Percentiles rank a stretch among this genome's conserved stretches.
phyloP scores from a whole-genome alignment of 345 rosid species.

The Hibiscus trionum region DNA sequence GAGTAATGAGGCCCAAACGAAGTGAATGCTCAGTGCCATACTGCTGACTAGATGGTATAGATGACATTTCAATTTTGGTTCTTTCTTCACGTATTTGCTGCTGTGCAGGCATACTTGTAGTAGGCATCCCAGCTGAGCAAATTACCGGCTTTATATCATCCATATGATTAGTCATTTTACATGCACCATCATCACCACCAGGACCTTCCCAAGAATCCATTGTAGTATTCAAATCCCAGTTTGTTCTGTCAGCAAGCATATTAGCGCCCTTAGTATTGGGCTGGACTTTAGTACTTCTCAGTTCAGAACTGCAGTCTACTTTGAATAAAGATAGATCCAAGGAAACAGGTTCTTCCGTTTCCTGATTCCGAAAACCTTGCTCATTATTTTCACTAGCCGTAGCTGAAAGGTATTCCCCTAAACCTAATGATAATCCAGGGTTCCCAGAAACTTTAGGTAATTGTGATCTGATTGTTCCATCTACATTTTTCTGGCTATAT shows the following conservation, averaged over 20 bases:
- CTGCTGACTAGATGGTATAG: background rate
- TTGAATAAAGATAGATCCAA: slow-evolving; percentile 47
- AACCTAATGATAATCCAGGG: slow-evolving; percentile 30
- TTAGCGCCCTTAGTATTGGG: slow-evolving; percentile 17
- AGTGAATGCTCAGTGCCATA: background rate
- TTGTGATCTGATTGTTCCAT: slow-evolving; percentile 20
- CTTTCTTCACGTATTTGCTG: slow-evolving; percentile 16
- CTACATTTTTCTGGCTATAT: slow-evolving; percentile 16
- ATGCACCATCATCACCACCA: slow-evolving; percentile 23
- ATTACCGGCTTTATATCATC: slow-evolving; percentile 25
- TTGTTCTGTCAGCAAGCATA: slow-evolving; percentile 40
- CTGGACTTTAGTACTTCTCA: slow-evolving; percentile 15
- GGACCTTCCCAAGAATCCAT: slow-evolving; percentile 79
- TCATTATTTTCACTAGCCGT: slow-evolving; percentile 19
- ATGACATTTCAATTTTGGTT: background rate
- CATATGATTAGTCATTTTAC: slow-evolving; percentile 18
- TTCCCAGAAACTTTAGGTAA: slow-evolving; percentile 20
- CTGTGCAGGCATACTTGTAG: slow-evolving; percentile 19
- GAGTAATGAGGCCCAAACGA: background rate
- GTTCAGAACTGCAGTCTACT: slow-evolving; percentile 23
- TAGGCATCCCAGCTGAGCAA: slow-evolving; percentile 12
- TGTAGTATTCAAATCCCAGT: slow-evolving; percentile 84
- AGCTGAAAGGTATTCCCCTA: slow-evolving; percentile 14
- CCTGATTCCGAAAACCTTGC: slow-evolving; percentile 19
- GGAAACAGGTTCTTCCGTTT: slow-evolving; percentile 24